These are phyloP conservation scores for Leishmania major DNA, from an alignment of 208 protist genomes.

Conservation along the genomic window DNA sequence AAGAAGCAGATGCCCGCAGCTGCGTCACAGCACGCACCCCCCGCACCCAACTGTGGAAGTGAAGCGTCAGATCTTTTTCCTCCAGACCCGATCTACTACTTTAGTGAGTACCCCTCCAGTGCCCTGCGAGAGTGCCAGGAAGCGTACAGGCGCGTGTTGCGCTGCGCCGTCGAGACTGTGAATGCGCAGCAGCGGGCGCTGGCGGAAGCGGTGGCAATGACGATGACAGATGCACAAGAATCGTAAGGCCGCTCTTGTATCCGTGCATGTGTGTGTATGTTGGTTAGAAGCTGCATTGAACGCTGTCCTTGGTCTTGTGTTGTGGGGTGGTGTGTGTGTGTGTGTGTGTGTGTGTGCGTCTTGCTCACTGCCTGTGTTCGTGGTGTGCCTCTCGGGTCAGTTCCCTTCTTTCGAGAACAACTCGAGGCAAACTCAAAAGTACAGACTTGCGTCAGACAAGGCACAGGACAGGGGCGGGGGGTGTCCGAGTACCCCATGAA, in stretches of 20 bases:
- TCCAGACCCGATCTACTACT: conserved; percentile 46
- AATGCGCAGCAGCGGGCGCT: conserved; percentile 52
- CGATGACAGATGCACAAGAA: neutral
- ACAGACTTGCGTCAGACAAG: neutral
- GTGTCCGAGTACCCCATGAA: neutral
- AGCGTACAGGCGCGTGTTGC: conserved; percentile 47
- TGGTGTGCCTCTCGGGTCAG: neutral
- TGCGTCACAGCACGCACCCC: neutral
- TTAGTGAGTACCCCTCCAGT: conserved; percentile 40
- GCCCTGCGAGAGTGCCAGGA: conserved; percentile 51
- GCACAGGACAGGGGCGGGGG: neutral
- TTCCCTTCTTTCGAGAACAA: neutral
- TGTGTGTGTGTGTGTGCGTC: neutral
- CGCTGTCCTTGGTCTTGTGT: neutral
- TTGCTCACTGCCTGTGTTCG: too few relatives aligned
- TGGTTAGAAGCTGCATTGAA: too few relatives aligned
- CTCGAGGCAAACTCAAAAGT: neutral
- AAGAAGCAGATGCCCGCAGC: neutral
- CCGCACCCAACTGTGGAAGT: neutral
- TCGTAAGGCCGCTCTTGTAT: neutral
- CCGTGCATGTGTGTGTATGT: neutral
- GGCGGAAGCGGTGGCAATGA: conserved; percentile 13
- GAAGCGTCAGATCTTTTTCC: neutral
- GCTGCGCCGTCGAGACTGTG: conserved; percentile 35
- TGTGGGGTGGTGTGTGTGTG: neutral